phyloP scores from a whole-genome alignment of 768 basidiomycete genomes.

The Hortiboletus flavorubellus region DNA sequence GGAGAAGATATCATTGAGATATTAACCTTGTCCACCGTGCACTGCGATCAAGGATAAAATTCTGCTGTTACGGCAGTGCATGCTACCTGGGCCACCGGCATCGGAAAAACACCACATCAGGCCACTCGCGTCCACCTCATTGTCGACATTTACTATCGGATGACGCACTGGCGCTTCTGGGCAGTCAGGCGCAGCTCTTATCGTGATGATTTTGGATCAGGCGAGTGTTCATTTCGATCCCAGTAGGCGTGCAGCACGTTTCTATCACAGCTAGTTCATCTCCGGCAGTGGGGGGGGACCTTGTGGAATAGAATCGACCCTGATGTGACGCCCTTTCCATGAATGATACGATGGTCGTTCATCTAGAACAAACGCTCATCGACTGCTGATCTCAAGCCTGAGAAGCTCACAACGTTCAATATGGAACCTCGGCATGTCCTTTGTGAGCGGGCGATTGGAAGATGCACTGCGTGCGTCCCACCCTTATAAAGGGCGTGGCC shows the following conservation, averaged over 20 bases:
- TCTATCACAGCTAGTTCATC: not conserved
- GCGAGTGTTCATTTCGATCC: not conserved
- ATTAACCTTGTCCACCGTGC: not conserved
- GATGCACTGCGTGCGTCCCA: not conserved
- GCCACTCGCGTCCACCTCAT: constrained; percentile 12
- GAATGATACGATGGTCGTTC: not conserved
- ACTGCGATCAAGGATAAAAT: not conserved
- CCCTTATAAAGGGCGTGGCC: constrained; percentile 12
- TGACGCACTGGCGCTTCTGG: constrained; percentile 3
- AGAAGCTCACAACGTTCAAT: constrained; percentile 13
- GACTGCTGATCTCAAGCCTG: not conserved
- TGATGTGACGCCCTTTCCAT: not conserved
- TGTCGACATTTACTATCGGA: not conserved
- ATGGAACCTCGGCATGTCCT: constrained; percentile 2
- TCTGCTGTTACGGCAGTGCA: too few species aligned
- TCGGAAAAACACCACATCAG: not conserved
- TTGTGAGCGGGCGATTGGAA: constrained; percentile 8
- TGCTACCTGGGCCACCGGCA: too few species aligned
- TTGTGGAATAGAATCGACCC: not conserved
- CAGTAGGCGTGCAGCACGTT: not conserved
- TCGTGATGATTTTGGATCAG: not conserved
- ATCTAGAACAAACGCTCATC: constrained; percentile 8
- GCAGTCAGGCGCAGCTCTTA: not conserved
- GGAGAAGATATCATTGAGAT: not conserved
- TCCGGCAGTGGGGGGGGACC: not conserved